Conservation (phyloP, 192 early-diverging fungal genomes). For the Coemansia sp. region DNA sequence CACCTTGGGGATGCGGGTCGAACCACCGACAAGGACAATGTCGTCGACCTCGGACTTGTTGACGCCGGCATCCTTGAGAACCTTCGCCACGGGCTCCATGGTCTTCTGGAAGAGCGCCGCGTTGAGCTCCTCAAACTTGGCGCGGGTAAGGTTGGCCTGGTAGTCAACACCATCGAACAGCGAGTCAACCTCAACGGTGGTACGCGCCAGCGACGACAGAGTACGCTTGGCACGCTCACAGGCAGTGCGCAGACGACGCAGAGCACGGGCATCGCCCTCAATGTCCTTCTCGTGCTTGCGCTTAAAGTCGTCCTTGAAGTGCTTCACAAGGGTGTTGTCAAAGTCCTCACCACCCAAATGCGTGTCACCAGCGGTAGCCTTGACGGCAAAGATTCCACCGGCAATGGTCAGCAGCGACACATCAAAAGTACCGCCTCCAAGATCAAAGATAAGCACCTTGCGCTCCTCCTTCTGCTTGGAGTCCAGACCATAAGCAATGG, state of each 20-base stretch:
- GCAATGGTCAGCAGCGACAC: conserved; percentile 77
- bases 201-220: conserved; percentile 69
- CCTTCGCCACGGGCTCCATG: conserved; percentile 70
- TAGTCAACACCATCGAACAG: conserved; percentile 75
- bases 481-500: conserved; percentile 83
- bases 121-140: conserved; percentile 81
- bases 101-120: conserved; percentile 63
- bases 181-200: conserved; percentile 73
- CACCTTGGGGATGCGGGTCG: conserved; percentile 93
- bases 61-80: conserved; percentile 73
- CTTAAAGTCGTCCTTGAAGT: conserved; percentile 62
- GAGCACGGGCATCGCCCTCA: conserved; percentile 67
- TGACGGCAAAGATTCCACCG: conserved; percentile 77
- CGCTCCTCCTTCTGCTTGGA: conserved; percentile 72
- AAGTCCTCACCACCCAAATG: conserved; percentile 85
- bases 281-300: conserved; percentile 74
- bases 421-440: conserved; percentile 87
- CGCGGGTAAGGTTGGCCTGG: conserved; percentile 73
- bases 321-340: conserved; percentile 62
- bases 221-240: conserved; percentile 76
- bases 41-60: conserved; percentile 76
- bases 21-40: conserved; percentile 85
- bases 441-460: conserved; percentile 77
- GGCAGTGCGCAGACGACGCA: conserved; percentile 73
- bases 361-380: conserved; percentile 80